These are phyloP conservation scores for Corymbia maculata DNA, from an alignment of 345 rosid species.

Conservation along the genomic window DNA sequence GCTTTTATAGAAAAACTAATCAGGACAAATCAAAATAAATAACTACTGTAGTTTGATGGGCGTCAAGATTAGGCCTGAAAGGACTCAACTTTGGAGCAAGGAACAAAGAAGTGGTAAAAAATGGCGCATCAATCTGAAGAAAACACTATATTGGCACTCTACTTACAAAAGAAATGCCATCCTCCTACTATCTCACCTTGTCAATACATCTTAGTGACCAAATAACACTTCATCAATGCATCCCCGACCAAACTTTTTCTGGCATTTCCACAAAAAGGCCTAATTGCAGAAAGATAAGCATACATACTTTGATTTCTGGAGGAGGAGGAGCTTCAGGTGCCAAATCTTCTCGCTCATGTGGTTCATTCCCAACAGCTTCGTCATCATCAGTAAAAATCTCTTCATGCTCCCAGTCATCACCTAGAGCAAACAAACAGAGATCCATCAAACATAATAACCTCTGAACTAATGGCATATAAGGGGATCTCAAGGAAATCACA, in stretches of 20 bases:
- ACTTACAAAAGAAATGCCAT: neutral
- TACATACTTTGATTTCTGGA: conserved; percentile 84
- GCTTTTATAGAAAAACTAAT: neutral
- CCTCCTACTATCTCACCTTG: neutral
- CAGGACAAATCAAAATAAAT: neutral
- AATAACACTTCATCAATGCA: neutral
- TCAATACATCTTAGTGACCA: neutral
- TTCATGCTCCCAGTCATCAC: conserved; percentile 99
- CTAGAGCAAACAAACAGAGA: conserved; percentile 18
- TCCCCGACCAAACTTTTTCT: neutral
- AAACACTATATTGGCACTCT: neutral
- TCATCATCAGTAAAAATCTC: conserved; percentile 98
- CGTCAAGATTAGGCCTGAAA: neutral
- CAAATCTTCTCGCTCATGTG: conserved; percentile 89
- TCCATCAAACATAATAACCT: neutral
- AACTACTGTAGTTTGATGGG: neutral
- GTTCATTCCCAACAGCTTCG: conserved; percentile 90
- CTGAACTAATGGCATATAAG: neutral
- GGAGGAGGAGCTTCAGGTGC: conserved; percentile 96
- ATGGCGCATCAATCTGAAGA: neutral
- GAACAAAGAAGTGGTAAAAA: neutral
- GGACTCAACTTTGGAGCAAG: neutral
- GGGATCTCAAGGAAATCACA: neutral
- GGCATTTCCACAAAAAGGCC: neutral
- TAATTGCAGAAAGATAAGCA: neutral